Base-by-base conservation (phyloP, 148 eudicot species). In the Arctostaphylos glauca region DNA sequence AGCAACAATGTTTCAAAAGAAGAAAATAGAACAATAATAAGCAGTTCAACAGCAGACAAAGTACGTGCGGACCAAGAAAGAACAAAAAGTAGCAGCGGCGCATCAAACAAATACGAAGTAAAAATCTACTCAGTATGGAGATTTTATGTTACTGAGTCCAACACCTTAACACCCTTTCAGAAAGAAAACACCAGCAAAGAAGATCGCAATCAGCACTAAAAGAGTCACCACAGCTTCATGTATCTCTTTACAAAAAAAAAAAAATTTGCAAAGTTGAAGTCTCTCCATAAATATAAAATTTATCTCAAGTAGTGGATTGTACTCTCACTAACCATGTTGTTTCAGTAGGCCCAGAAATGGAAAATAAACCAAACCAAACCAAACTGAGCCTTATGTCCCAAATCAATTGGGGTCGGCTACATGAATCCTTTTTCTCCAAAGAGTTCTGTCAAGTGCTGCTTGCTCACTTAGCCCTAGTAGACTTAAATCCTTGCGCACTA, bases 1-100 rank as follows among this genome's bases (percentile, higher is more conserved):
- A 46, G 54, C n/a, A 25, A 50, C 66, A 66, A 66, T 50, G 19
- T 9, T 31, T 23, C 84, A 80, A 58, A 84, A 23, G 53, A 58
- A 54, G 68, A n/a, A 81, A 56, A 74, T 75, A 48, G 46, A 66
- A 38, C 15, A 73, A 13, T 0, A 72, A 7, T 50, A 41, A 50
- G 16, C 21, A 52, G 21, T 80, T 49, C 16, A 59, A 10, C 4
- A 52, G 5, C 44, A 23, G 41, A 80, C 23, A 81, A 47, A 41
- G 44, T 3, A 19, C 23, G 14, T 25, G 0, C n/a, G 18, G 47
- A 15, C 23, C 62, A 68, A 38, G 55, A 50, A 49, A 60, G 82
- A 15, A 52, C n/a, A 31, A 77, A 14, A 74, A 7, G 14, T 3
- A 59, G 70, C 70, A 4, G 43, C 83, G 68, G 60, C 52, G 71